Evolutionary conservation across 345 rosid species (phyloP), one percentile per base, ranked within the genome.

Genomic region (Arabidopsis arenosa): DNA sequence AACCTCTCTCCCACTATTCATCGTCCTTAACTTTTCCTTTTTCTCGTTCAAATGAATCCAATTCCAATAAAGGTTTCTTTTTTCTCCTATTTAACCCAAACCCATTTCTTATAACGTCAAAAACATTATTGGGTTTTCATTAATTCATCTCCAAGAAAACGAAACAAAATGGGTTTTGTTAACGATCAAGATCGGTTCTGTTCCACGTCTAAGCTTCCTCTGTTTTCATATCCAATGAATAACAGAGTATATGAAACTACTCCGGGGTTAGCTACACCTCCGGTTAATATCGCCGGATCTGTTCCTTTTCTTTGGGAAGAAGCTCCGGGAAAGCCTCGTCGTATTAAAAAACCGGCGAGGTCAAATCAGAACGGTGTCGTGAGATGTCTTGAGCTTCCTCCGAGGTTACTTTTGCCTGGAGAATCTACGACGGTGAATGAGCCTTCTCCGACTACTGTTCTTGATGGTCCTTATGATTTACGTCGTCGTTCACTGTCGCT

Each of bases 281-380:
- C 97, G 8, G 69, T 89, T 58, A 78, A 85, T 18, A 36, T 81
- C 48, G 68, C 66, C 4, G 96, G 81, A 43, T 83, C 97, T 21
- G 64, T 94, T 30, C 98, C 98, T 8, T 94, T 94, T 53, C 80
- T 71, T 63, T 94, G 98, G 97, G 98, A 94, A 74, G 97, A 92
- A 79, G 96, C 84, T 9, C 98, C 97, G 0, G 98, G 98, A 9
- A 87, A 80, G 89, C 97, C 98, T 10, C 86, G 88, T 40, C 80
- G 77, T 21, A 3, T 26, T n/a, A 41, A 36, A 32, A 72, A 72
- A 40, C 35, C 80, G 18, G 11, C 17, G 59, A 64, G 44, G 9
- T 40, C 26, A 52, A 78, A 41, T 40, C 85, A 49, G 48, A 47
- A 9, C 58, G 77, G 72, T 62, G 63, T 36, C 18, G 80, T 43